phyloP scores from a whole-genome alignment of 2,329 filamentous ascomycete genomes.

The Colletotrichum liriopes region DNA sequence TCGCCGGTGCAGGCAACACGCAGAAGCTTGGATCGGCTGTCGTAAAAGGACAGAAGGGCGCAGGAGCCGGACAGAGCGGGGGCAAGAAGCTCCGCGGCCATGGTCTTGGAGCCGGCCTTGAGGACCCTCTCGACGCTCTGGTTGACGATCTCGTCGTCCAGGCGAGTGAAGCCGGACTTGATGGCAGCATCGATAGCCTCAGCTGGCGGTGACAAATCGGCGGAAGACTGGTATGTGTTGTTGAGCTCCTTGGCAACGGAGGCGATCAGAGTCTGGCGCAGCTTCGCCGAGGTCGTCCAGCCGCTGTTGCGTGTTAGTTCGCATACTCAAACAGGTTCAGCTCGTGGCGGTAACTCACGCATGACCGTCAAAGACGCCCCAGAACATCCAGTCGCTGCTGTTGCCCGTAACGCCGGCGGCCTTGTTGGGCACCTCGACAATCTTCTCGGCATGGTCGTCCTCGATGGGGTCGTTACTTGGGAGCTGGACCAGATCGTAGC shows the following conservation, averaged over 20 bases:
- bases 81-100: conserved; percentile 91
- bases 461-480: conserved; percentile 98
- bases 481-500: conserved; percentile 95
- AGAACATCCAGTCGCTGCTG: conserved; percentile 98
- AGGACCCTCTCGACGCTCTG: conserved; percentile 93
- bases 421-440: conserved; percentile 86
- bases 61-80: conserved; percentile 98
- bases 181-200: conserved; percentile 92
- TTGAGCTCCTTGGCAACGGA: conserved; percentile 96
- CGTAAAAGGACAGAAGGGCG: conserved; percentile 96
- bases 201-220: conserved; percentile 76
- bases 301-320: conserved; percentile 69
- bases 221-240: conserved; percentile 85
- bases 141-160: conserved; percentile 96
- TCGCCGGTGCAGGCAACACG: conserved; percentile 97
- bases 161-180: conserved; percentile 88
- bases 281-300: conserved; percentile 97
- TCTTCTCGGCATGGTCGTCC: conserved; percentile 98
- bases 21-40: conserved; percentile 87
- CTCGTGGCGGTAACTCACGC: conserved; percentile 69
- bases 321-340: neutral
- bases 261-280: conserved; percentile 91
- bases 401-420: conserved; percentile 60
- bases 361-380: conserved; percentile 98
- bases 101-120: conserved; percentile 89